Conservation (phyloP, 768 basidiomycete species). For the Dentipellis sp. region DNA sequence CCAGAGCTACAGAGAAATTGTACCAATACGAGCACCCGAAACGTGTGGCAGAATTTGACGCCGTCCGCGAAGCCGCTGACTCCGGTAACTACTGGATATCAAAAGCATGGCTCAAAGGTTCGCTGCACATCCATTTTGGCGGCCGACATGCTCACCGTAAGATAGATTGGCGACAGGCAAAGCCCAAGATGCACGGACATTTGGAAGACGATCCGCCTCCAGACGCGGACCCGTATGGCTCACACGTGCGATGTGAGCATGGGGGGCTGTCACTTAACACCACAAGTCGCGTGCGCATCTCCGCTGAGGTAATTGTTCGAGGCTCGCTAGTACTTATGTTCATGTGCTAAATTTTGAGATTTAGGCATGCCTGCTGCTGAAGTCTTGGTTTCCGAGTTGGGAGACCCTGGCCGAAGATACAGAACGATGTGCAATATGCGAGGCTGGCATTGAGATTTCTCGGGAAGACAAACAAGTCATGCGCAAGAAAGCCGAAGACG, state of each 20-base stretch:
- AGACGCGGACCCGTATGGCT: constrained; percentile 42
- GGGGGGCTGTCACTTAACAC: constrained; percentile 46
- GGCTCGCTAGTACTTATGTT: background rate
- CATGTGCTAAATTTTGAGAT: background rate
- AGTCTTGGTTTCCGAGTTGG: constrained; percentile 58
- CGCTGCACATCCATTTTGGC: constrained; percentile 2
- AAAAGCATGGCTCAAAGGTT: constrained; percentile 72
- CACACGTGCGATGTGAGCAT: constrained; percentile 69
- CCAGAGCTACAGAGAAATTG: constrained; percentile 40
- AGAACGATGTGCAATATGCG: constrained; percentile 58
- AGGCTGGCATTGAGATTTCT: constrained; percentile 40
- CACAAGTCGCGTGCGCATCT: constrained; percentile 52
- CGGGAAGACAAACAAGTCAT: constrained; percentile 54
- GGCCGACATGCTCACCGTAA: background rate
- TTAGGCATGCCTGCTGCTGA: constrained; percentile 51
- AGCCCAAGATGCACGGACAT: constrained; percentile 68
- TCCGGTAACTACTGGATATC: constrained; percentile 61
- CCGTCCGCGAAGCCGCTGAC: constrained; percentile 34
- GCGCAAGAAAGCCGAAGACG: constrained; percentile 64
- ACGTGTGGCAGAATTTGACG: constrained; percentile 50
- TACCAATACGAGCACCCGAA: constrained; percentile 64
- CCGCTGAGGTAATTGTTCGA: constrained; percentile 37
- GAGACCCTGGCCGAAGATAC: constrained; percentile 37
- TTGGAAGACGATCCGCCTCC: constrained; percentile 58
- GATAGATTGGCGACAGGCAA: constrained; percentile 63